Conservation (phyloP, 192 early-diverging fungal genomes). For the Coemansia sp. region DNA sequence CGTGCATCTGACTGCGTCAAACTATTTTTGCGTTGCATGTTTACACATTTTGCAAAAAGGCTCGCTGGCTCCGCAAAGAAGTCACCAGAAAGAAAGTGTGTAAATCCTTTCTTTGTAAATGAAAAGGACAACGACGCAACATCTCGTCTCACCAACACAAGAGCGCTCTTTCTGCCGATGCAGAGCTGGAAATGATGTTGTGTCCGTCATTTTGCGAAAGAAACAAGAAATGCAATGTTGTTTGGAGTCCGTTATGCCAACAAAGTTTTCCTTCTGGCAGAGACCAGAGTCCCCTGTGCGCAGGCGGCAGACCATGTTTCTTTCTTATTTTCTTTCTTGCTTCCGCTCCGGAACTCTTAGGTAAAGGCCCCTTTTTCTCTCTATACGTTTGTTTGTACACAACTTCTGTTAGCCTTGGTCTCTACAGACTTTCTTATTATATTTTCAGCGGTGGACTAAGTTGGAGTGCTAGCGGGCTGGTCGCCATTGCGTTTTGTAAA, state of each 20-base stretch:
- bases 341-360: neutral
- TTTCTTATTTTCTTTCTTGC: neutral
- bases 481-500: neutral
- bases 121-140: neutral
- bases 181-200: neutral
- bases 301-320: neutral
- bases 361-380: constrained; percentile 1
- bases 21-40: neutral
- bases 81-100: neutral
- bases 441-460: neutral
- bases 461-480: neutral
- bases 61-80: neutral
- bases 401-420: neutral
- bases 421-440: neutral
- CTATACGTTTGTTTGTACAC: neutral
- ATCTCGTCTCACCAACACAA: neutral
- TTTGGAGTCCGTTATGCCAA: neutral
- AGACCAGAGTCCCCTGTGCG: neutral
- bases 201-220: neutral
- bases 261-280: neutral
- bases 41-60: neutral
- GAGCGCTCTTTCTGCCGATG: neutral
- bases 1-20: neutral
- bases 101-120: constrained; percentile 1
- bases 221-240: constrained; percentile 2